Conservation (phyloP, 148 eudicot species). For the Linanthus parryae region DNA sequence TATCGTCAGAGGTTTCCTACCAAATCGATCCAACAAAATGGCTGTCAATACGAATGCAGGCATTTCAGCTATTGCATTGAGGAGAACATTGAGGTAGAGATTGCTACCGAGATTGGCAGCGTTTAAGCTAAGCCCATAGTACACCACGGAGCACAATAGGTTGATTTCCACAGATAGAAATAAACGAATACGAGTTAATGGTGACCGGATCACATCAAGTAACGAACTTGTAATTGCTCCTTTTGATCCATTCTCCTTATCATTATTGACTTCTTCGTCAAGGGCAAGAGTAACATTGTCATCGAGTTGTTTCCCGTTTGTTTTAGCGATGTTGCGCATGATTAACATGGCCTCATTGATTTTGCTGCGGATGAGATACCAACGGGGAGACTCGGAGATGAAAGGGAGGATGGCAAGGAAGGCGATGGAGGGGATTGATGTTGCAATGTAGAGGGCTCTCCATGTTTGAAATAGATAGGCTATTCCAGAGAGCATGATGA, state of each 20-base stretch:
- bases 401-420: slow-evolving; percentile 51
- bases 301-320: slow-evolving; percentile 40
- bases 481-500: slow-evolving; percentile 53
- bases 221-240: slow-evolving; percentile 44
- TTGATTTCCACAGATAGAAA: slow-evolving; percentile 49
- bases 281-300: slow-evolving; percentile 28
- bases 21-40: slow-evolving; percentile 41
- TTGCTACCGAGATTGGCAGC: slow-evolving; percentile 74
- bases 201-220: slow-evolving; percentile 49
- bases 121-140: slow-evolving; percentile 76
- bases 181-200: slow-evolving; percentile 47
- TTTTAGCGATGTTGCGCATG: slow-evolving; percentile 43
- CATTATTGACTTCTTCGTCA: slow-evolving; percentile 32
- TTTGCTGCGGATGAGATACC: slow-evolving; percentile 63
- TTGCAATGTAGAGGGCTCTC: slow-evolving; percentile 59
- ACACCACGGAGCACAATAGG: slow-evolving; percentile 55
- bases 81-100: slow-evolving; percentile 52
- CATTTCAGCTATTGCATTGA: slow-evolving; percentile 72
- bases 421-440: slow-evolving; percentile 62
- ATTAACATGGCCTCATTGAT: slow-evolving; percentile 34
- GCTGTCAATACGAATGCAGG: slow-evolving; percentile 68
- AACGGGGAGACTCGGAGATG: slow-evolving; percentile 73
- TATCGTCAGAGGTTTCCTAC: slow-evolving; percentile 61
- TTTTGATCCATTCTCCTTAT: background rate
- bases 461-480: slow-evolving; percentile 64